These are phyloP conservation scores for Artemisia annua DNA, from an alignment of 129 eudicot genomes.

Conservation along the genomic window DNA sequence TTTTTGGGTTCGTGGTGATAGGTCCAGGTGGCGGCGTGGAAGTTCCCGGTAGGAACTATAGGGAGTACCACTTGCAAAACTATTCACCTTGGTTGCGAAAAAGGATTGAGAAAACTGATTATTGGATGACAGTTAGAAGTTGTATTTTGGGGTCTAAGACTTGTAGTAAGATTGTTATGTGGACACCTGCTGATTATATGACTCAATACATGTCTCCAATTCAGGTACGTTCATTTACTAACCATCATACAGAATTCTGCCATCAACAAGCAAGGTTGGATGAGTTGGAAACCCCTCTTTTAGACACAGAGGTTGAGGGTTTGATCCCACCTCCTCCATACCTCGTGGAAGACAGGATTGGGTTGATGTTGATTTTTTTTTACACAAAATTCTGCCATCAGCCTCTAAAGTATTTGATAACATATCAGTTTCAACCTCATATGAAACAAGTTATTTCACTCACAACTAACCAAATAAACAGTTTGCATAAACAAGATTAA, in stretches of 20 bases:
- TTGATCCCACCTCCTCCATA: too few species aligned
- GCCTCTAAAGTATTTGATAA: too few species aligned
- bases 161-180: constrained; percentile 60
- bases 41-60: constrained; percentile 68
- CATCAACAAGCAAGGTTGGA: too few species aligned
- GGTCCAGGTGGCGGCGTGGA: constrained; percentile 65
- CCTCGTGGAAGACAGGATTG: too few species aligned
- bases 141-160: constrained; percentile 83
- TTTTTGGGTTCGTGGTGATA: constrained; percentile 85
- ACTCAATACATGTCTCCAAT: constrained; percentile 68
- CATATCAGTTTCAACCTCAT: too few species aligned
- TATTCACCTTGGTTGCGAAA: constrained; percentile 86
- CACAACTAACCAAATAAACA: too few species aligned
- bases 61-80: constrained; percentile 62
- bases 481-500: too few species aligned
- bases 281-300: too few species aligned
- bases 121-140: constrained; percentile 64
- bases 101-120: constrained; percentile 48
- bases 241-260: not conserved
- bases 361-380: too few species aligned
- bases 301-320: too few species aligned
- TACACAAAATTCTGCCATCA: not conserved
- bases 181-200: constrained; percentile 83
- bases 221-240: constrained; percentile 57
- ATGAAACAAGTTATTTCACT: too few species aligned